Evolutionary conservation across 2,329 filamentous ascomycete genomes (phyloP).

Genomic region (Ceratocystis papillata): DNA sequence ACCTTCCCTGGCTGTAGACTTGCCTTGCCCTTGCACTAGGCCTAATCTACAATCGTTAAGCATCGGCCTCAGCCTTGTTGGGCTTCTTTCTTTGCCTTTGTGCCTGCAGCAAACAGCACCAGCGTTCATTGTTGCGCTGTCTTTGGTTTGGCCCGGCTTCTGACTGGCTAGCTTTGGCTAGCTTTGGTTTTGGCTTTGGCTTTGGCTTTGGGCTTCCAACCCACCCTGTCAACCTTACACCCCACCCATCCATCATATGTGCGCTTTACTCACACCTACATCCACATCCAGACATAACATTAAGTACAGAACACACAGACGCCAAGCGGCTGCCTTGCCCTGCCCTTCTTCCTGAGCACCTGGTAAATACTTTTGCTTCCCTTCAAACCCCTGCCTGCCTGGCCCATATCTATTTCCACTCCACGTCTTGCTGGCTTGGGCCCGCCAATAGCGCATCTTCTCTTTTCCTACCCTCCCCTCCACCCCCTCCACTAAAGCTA

Average conservation of each 20-base stretch:
- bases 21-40: not conserved
- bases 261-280: too few relatives aligned
- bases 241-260: too few relatives aligned
- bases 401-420: not conserved
- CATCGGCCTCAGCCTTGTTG: constrained; percentile 7
- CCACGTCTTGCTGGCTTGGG: not conserved
- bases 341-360: too few relatives aligned
- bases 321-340: too few relatives aligned
- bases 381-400: not conserved
- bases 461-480: not conserved
- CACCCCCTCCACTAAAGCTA: not conserved
- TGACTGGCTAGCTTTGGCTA: not conserved
- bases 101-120: constrained; percentile 6
- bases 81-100: not conserved
- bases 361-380: too few relatives aligned
- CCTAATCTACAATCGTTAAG: not conserved
- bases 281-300: too few relatives aligned
- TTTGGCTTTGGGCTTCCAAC: too few relatives aligned
- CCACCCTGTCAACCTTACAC: too few relatives aligned
- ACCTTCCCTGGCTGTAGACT: too few relatives aligned
- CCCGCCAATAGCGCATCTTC: too few relatives aligned
- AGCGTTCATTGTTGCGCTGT: not conserved
- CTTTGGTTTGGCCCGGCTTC: not conserved
- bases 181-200: not conserved
- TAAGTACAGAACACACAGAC: too few relatives aligned